Conservation (phyloP, 768 basidiomycete genomes). For the Suillus brevipes region DNA sequence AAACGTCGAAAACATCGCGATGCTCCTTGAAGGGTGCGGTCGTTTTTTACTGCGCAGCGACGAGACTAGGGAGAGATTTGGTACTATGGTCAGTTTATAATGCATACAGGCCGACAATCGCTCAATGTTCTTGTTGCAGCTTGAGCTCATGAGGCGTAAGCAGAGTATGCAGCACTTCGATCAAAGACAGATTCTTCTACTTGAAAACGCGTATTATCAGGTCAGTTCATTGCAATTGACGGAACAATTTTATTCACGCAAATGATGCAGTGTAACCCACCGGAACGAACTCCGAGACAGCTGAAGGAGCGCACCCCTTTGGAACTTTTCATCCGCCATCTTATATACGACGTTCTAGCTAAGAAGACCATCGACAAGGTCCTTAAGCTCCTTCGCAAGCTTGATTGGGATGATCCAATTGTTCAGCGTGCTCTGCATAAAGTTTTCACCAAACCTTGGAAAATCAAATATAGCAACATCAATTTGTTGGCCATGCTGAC, state of each 20-base stretch:
- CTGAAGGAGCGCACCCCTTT: constrained; percentile 84
- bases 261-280: constrained; percentile 83
- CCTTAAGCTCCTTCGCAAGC: constrained; percentile 85
- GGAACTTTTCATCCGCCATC: constrained; percentile 92
- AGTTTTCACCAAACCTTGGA: constrained; percentile 98
- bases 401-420: constrained; percentile 87
- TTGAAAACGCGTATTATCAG: constrained; percentile 99
- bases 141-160: constrained; percentile 94
- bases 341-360: constrained; percentile 90
- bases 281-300: constrained; percentile 83
- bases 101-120: background rate
- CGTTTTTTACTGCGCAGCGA: constrained; percentile 87
- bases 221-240: constrained; percentile 38
- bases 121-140: constrained; percentile 39
- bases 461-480: constrained; percentile 90
- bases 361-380: constrained; percentile 97
- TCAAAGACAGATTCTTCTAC: constrained; percentile 80
- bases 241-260: constrained; percentile 9
- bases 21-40: constrained; percentile 91
- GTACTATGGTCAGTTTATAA: constrained; percentile 67
- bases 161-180: constrained; percentile 93
- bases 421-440: constrained; percentile 71
- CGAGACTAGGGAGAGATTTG: constrained; percentile 83
- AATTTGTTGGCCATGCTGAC: constrained; percentile 90
- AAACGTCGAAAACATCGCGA: constrained; percentile 91